Conservation (phyloP, 106 monocot species). For the Dioscorea alata region DNA sequence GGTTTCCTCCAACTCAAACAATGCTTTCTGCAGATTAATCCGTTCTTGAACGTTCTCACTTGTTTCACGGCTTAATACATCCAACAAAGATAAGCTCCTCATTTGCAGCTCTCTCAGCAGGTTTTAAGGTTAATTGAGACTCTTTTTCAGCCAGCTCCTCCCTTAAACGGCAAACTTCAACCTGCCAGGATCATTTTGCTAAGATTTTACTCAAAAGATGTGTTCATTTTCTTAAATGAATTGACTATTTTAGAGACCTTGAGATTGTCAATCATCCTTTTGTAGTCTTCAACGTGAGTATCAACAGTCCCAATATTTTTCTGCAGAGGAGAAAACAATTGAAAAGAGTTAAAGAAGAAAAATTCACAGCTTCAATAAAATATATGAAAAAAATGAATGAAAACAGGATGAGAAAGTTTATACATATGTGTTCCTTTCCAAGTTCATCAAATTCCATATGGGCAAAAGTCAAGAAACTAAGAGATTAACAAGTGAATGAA, state of each 20-base stretch:
- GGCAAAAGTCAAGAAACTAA: no score
- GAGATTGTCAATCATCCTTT: slow-evolving; percentile 90
- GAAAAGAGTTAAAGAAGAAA: not conserved
- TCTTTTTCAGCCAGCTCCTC: slow-evolving; percentile 95
- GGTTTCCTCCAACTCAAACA: slow-evolving; percentile 95
- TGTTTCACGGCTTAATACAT: slow-evolving; percentile 82
- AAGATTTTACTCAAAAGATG: no score
- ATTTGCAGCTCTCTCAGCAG: slow-evolving; percentile 58
- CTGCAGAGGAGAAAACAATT: slow-evolving; percentile 28
- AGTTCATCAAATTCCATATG: no score
- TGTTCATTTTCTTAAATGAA: no score
- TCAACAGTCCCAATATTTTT: slow-evolving; percentile 95
- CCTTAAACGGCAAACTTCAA: slow-evolving; percentile 73
- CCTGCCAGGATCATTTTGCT: slow-evolving; percentile 26
- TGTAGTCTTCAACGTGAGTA: slow-evolving; percentile 90
- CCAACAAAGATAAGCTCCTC: slow-evolving; percentile 93
- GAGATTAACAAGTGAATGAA: no score
- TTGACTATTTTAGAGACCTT: slow-evolving; percentile 39
- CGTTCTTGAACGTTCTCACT: slow-evolving; percentile 99
- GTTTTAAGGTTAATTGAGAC: slow-evolving; percentile 64
- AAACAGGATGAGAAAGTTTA: no score
- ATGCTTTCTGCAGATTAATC: slow-evolving; percentile 92
- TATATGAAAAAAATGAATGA: no score
- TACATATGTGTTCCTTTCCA: no score
- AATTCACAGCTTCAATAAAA: no score